These are phyloP conservation scores for Astrothelium macrocarpum DNA, from an alignment of 495 filamentous ascomycete genomes.

Conservation along the genomic window DNA sequence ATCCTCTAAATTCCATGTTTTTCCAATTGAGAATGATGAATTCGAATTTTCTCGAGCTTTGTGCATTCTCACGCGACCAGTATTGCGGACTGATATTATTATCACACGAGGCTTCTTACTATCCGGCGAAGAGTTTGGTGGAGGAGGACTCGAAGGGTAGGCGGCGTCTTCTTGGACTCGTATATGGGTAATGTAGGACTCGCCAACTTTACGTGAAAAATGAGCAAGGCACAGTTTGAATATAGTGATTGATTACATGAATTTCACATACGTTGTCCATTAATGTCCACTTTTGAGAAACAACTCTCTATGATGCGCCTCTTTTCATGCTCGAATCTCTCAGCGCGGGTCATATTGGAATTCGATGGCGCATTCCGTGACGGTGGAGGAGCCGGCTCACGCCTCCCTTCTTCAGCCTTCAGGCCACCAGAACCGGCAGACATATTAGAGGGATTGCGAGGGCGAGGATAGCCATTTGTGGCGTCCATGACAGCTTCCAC, in stretches of 20 bases:
- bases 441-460: conserved; percentile 2
- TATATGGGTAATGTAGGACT: conserved; percentile 97
- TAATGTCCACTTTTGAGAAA: conserved; percentile 77
- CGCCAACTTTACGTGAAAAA: conserved; percentile 48
- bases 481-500: not conserved
- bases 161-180: conserved; percentile 74
- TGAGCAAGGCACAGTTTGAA: conserved; percentile 3
- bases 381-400: not conserved
- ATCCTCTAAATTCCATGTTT: conserved; percentile 94
- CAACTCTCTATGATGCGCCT: conserved; percentile 82
- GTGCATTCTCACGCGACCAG: conserved; percentile 87
- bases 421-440: not conserved
- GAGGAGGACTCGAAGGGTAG: conserved; percentile 77
- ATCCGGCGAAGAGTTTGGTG: conserved; percentile 55
- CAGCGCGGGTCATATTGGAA: conserved; percentile 53
- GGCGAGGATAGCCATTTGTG: not conserved
- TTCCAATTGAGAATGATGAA: conserved; percentile 91
- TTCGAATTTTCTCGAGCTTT: conserved; percentile 93
- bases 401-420: not conserved
- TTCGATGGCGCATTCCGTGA: not conserved
- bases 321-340: conserved; percentile 94
- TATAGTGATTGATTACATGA: conserved; percentile 3
- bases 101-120: conserved; percentile 86
- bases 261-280: conserved; percentile 59
- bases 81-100: conserved; percentile 83